Evolutionary conservation across 768 basidiomycete genomes (phyloP).

Genomic region (Russula dissimulans): DNA sequence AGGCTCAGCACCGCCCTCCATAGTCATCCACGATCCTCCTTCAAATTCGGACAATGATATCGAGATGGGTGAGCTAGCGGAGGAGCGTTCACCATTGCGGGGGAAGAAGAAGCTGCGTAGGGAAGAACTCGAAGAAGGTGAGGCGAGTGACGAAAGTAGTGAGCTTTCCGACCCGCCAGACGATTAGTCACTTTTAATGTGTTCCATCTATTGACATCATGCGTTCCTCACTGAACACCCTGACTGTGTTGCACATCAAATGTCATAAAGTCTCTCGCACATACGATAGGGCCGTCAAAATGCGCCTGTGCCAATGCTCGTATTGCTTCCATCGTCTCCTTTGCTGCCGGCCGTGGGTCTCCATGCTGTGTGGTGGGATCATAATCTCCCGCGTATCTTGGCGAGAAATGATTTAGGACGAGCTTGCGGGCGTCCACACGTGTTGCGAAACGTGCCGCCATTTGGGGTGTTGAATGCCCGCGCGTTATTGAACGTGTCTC

Average conservation of each 20-base stretch:
- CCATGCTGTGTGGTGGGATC: constrained; percentile 33
- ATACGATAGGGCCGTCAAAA: constrained; percentile 50
- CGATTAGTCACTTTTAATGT: constrained; percentile 22
- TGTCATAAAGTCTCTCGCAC: constrained; percentile 70
- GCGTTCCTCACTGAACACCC: constrained; percentile 10
- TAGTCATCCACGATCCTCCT: constrained; percentile 13
- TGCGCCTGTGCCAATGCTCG: constrained; percentile 42
- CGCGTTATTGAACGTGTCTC: constrained; percentile 57
- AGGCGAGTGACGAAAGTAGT: constrained; percentile 75
- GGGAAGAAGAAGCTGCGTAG: constrained; percentile 41
- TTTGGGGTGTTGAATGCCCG: constrained; percentile 88
- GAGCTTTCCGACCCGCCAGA: constrained; percentile 72
- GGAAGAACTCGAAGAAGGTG: constrained; percentile 81
- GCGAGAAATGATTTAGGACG: constrained; percentile 78
- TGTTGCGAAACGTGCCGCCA: constrained; percentile 77
- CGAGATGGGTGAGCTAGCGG: constrained; percentile 88
- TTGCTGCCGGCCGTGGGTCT: constrained; percentile 26
- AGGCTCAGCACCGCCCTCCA: constrained; percentile 18
- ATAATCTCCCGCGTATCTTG: constrained; percentile 66
- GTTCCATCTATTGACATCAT: not conserved
- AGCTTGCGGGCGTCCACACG: constrained; percentile 51
- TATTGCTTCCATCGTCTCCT: constrained; percentile 55
- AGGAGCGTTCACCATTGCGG: constrained; percentile 46
- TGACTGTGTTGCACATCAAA: constrained; percentile 41
- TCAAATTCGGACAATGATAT: constrained; percentile 48